Conservation (phyloP, 2,329 filamentous ascomycete genomes). For the Cryphonectria japonica region DNA sequence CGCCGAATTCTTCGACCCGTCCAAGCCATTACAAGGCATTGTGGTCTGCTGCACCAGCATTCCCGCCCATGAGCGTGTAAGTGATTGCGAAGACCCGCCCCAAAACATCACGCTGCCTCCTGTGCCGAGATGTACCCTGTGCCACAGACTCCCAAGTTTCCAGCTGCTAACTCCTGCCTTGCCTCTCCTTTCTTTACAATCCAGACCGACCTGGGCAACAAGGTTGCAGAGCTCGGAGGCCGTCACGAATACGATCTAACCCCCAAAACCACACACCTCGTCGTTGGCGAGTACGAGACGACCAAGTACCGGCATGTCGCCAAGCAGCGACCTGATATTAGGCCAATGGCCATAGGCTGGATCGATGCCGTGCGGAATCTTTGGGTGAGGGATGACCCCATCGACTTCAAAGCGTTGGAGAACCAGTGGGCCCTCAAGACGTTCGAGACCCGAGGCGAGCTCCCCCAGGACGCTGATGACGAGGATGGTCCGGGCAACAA, state of each 20-base stretch:
- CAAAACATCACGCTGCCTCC: conserved; percentile 24
- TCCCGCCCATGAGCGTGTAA: conserved; percentile 75
- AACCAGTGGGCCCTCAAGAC: conserved; percentile 64
- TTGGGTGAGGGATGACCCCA: conserved; percentile 80
- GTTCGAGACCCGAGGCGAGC: conserved; percentile 59
- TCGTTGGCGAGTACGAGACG: conserved; percentile 87
- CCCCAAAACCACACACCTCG: conserved; percentile 92
- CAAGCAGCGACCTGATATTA: conserved; percentile 82
- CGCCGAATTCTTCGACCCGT: conserved; percentile 52
- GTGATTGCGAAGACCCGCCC: conserved; percentile 35
- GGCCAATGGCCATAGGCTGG: conserved; percentile 81
- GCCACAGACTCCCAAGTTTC: conserved; percentile 11
- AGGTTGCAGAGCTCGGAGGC: conserved; percentile 82
- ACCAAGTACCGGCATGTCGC: conserved; percentile 96
- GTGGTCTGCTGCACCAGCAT: conserved; percentile 90
- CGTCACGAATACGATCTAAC: conserved; percentile 88
- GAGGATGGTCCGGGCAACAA: conserved; percentile 41
- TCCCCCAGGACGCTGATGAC: conserved; percentile 38
- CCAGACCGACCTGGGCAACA: conserved; percentile 61
- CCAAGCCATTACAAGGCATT: conserved; percentile 69
- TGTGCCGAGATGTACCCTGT: not conserved
- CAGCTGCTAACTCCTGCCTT: conserved; percentile 10
- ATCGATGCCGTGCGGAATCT: conserved; percentile 76
- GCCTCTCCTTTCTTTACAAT: not conserved
- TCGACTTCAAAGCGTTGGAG: conserved; percentile 74